phyloP scores from a whole-genome alignment of 2,329 filamentous ascomycete species.

The Neurospora sp. region DNA sequence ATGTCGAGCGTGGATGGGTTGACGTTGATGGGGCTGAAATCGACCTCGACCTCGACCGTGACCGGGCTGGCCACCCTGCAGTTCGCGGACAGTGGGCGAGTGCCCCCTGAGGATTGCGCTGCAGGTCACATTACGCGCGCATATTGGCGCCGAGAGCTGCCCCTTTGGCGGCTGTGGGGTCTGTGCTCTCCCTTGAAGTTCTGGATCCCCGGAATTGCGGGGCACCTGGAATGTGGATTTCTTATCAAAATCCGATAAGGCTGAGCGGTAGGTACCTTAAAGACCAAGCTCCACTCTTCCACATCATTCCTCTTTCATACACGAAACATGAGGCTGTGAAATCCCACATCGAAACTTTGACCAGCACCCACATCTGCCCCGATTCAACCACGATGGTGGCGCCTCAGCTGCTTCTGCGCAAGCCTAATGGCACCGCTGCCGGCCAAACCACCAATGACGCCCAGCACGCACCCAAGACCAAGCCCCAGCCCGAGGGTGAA shows the following conservation, averaged over 20 bases:
- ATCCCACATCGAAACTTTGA: not conserved
- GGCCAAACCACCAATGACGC: slow-evolving; percentile 32
- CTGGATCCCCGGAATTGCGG: not conserved
- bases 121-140: not conserved
- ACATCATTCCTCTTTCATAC: no score
- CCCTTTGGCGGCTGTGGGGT: not conserved
- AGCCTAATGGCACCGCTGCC: slow-evolving; percentile 40
- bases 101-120: not conserved
- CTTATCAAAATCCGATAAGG: not conserved
- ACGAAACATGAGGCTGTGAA: not conserved
- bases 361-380: not conserved
- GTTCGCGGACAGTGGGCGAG: not conserved
- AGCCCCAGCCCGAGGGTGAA: slow-evolving; percentile 50
- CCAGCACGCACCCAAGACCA: slow-evolving; percentile 34
- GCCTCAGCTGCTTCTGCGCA: slow-evolving; percentile 23
- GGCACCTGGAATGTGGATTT: not conserved
- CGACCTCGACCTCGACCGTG: not conserved
- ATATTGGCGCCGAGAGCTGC: not conserved
- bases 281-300: not conserved
- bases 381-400: slow-evolving; percentile 13
- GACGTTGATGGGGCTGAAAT: not conserved
- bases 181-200: not conserved
- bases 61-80: not conserved
- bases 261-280: not conserved
- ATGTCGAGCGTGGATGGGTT: not conserved